These are phyloP conservation scores for Globisporangium perplexum DNA, from an alignment of 352 stramenopile genomes.

Conservation along the genomic window DNA sequence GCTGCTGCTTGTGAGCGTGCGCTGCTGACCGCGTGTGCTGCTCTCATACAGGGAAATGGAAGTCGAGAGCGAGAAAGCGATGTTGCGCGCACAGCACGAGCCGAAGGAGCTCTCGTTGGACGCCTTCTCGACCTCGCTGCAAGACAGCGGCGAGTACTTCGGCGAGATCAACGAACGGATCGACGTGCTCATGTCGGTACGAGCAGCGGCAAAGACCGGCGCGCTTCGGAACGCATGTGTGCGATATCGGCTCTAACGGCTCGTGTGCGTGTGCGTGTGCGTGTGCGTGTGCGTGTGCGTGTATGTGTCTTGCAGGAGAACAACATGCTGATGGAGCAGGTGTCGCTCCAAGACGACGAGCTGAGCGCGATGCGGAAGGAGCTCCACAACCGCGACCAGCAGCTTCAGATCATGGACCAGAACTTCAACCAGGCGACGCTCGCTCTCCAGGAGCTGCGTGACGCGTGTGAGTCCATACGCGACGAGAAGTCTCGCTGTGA, in stretches of 20 bases:
- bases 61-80: slow-evolving; percentile 39
- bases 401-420: slow-evolving; percentile 63
- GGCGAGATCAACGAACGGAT: slow-evolving; percentile 74
- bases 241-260: too few relatives aligned
- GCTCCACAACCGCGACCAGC: slow-evolving; percentile 53
- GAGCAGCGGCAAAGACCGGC: neutral
- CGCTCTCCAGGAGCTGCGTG: slow-evolving; percentile 57
- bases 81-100: slow-evolving; percentile 44
- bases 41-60: slow-evolving; percentile 47
- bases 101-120: slow-evolving; percentile 28
- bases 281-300: too few relatives aligned
- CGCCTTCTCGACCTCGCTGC: slow-evolving; percentile 22
- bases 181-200: slow-evolving; percentile 71
- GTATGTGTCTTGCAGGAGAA: slow-evolving; percentile 39
- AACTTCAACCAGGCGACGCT: slow-evolving; percentile 74
- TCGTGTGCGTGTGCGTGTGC: too few relatives aligned
- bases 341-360: slow-evolving; percentile 72
- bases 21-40: neutral
- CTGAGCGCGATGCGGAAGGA: slow-evolving; percentile 59
- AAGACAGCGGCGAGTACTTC: slow-evolving; percentile 50
- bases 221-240: too few relatives aligned
- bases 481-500: slow-evolving; percentile 66
- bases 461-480: slow-evolving; percentile 42
- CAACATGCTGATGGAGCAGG: slow-evolving; percentile 76
- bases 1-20: neutral